Evolutionary conservation across 805 yeast genomes (phyloP).

Genomic region (Blastobotrys americana): DNA sequence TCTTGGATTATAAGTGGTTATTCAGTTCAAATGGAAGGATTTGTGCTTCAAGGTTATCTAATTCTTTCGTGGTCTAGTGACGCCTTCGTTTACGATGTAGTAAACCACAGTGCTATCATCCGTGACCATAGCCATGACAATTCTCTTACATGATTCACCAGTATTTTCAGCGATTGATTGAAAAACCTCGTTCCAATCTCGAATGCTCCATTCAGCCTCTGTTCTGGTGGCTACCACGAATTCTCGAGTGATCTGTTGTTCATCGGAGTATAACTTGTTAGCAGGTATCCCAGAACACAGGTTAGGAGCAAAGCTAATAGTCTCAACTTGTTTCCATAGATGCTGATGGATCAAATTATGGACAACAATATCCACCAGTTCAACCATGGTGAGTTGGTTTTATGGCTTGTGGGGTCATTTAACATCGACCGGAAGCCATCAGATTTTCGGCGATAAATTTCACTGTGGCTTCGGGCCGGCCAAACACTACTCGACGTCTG

Average conservation of each 20-base stretch:
- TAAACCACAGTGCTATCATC: slow-evolving; percentile 39
- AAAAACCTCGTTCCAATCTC: slow-evolving; percentile 30
- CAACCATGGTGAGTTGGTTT: too few relatives aligned
- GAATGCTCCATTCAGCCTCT: slow-evolving; percentile 29
- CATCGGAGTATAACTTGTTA: slow-evolving; percentile 30
- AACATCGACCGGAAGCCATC: too few relatives aligned
- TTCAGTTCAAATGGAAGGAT: neutral
- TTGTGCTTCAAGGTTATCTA: slow-evolving; percentile 12
- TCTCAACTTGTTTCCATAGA: slow-evolving; percentile 28
- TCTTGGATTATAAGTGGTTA: neutral
- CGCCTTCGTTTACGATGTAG: slow-evolving; percentile 34
- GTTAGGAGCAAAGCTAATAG: slow-evolving; percentile 8
- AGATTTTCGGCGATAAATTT: too few relatives aligned
- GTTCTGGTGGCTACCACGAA: slow-evolving; percentile 25
- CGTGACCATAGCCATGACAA: slow-evolving; percentile 37
- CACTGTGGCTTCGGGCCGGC: too few relatives aligned
- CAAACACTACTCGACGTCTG: too few relatives aligned
- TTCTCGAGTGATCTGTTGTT: slow-evolving; percentile 14
- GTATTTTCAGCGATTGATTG: slow-evolving; percentile 16
- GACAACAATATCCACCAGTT: slow-evolving; percentile 1
- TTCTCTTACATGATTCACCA: slow-evolving; percentile 19
- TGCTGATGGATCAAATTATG: slow-evolving; percentile 33
- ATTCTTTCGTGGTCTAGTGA: slow-evolving; percentile 35
- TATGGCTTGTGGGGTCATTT: too few relatives aligned
- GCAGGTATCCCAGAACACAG: slow-evolving; percentile 29